phyloP scores from a whole-genome alignment of 345 rosid genomes.

The Capsella bursapastoris region DNA sequence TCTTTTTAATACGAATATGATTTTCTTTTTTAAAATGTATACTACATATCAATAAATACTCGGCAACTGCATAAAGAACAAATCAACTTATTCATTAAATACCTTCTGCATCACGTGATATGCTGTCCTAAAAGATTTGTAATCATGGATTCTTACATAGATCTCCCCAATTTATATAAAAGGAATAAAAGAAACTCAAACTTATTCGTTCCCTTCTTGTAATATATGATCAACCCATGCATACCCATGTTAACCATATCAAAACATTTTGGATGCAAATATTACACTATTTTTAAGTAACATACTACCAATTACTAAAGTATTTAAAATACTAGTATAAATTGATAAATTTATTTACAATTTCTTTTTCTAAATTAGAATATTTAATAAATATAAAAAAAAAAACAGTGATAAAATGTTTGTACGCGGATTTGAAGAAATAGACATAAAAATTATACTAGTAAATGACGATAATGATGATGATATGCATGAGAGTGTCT shows the following conservation, averaged over 20 bases:
- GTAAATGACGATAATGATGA: constrained; percentile 43
- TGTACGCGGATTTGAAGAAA: not conserved
- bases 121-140: constrained; percentile 30
- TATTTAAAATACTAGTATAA: not conserved
- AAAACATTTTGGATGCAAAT: not conserved
- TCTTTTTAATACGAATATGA: not conserved
- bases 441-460: not conserved
- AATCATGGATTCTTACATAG: constrained; percentile 32
- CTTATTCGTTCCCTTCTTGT: not conserved
- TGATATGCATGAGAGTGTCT: constrained; percentile 43
- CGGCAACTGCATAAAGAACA: constrained; percentile 26
- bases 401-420: not conserved
- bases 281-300: not conserved
- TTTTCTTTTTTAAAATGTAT: too few relatives aligned
- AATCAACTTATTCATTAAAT: constrained; percentile 14
- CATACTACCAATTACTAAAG: not conserved
- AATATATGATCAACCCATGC: not conserved
- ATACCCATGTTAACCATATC: not conserved
- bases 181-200: not conserved
- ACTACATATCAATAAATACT: constrained; percentile 12
- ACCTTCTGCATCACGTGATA: constrained; percentile 35
- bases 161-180: not conserved
- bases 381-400: not conserved
- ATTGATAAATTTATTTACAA: not conserved
- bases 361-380: not conserved